Base-by-base conservation (phyloP, 176 grass and related monocot species). In the Otatea glauca region DNA sequence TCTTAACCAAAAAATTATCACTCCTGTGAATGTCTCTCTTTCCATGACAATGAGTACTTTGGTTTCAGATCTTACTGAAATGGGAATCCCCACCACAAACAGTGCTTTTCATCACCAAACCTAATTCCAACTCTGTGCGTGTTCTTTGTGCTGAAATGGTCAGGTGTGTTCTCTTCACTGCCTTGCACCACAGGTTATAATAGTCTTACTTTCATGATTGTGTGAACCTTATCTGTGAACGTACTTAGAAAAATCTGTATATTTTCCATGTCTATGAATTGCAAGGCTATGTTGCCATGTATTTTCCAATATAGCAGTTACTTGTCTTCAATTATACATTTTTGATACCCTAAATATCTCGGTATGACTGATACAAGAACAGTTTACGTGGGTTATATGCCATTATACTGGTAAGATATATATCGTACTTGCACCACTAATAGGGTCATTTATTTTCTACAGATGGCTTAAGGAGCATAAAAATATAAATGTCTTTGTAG, bases 61-160 rank as follows among this genome's bases (percentile, higher is more conserved):
- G 38, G 64, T 88, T 88, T 76, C 88, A 99, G 97, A 99, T 99
- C 82, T 96, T 99, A 35, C 78, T 99, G 85, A 96, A 96, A 91
- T 99, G 97, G 97, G 97, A 96, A 88, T 94, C 97, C 9, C 61
- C 72, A 53, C 90, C 97, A 48, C 91, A 96, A 82, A 99, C 90
- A 59, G 93, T 99, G 44, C 84, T 99, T 84, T 92, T 99, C 74
- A 88, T 99, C 53, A 94, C 92, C 65, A 99, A 99, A 89, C 93
- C 97, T 42, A 99, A 96, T 74, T 99, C 97, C 56, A 94, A 76
- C 38, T 87, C 89, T 41, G 97, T 96, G 41, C 88, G 27, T 71
- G 53, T 88, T 58, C 92, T 96, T 62, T 96, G 88, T 88, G 82
- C 88, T 82, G 97, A 99, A 90, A 96, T 99, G 86, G 84, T 96